Evolutionary conservation across 495 filamentous ascomycete species (phyloP), one percentile per base, ranked within the genome.

Genomic region (Jackrogersella minutella): DNA sequence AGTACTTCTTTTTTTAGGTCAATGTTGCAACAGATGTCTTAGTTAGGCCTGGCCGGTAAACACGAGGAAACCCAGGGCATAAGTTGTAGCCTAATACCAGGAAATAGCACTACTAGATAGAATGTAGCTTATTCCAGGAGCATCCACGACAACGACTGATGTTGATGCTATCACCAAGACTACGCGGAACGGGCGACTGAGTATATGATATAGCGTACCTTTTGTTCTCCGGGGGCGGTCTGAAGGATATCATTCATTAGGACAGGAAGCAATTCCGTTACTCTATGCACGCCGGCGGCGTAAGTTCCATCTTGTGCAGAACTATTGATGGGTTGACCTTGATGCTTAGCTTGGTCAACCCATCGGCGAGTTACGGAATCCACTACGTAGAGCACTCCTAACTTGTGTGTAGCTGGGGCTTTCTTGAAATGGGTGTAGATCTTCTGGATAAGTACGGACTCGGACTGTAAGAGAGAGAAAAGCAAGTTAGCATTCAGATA

Each of bases 381-480:
- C 96, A 99, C 92, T 82, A 98, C 93, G 89, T 99, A 99, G 82
- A 99, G 89, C 74, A 97, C 93, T 78, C 95, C 95, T 82, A 99
- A 84, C 82, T 99, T 99, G 86, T 98, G 93, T 74, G 93, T 94
- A 72, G 86, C 86, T 44, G 93, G 93, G 66, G 93, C 88, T 81
- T 93, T 97, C 79, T 96, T 97, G 89, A 97, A 96, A 73, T 97
- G 93, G 34, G 92, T 93, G 82, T 90, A 97, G 73, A 99, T 88
- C 74, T 97, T 97, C 74, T 96, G 92, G 73, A 98, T 91, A 69
- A 98, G 88, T 75, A 93, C 89, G 41, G 93, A 93, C 83, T 97
- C 95, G 76, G 91, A 93, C 95, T 99, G 82, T 52, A 70, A 61
- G 36, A 59, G n/a, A 71, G 44, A 62, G 31, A 30, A n/a, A n/a